Evolutionary conservation across 2,329 filamentous ascomycete genomes (phyloP).

Genomic region (Teratosphaeria epicoccoides): DNA sequence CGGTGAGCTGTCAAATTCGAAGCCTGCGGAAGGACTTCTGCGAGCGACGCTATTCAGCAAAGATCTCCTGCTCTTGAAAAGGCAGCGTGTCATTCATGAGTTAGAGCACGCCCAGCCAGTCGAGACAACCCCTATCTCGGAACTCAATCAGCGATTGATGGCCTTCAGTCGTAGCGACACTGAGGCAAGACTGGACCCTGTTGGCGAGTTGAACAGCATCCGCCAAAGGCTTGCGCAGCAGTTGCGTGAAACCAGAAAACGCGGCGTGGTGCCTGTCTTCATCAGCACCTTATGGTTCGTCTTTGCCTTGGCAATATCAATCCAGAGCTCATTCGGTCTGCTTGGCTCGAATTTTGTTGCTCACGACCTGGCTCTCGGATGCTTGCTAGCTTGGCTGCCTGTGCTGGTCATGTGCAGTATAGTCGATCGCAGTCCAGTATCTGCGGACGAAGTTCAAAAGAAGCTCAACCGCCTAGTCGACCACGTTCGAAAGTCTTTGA

Average conservation of each 20-base stretch:
- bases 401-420: conserved; percentile 36
- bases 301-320: conserved; percentile 28
- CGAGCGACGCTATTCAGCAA: conserved; percentile 33
- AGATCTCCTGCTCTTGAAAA: conserved; percentile 16
- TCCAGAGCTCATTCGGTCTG: conserved; percentile 27
- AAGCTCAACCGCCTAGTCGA: conserved; percentile 33
- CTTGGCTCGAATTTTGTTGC: conserved; percentile 33
- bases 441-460: conserved; percentile 29
- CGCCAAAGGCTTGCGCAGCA: conserved; percentile 30
- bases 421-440: conserved; percentile 37
- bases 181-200: conserved; percentile 4
- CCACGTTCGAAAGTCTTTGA: conserved; percentile 25
- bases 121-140: neutral
- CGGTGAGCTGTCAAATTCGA: neutral
- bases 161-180: conserved; percentile 1
- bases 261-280: conserved; percentile 33
- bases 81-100: neutral
- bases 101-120: neutral
- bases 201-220: conserved; percentile 20
- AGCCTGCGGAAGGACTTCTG: conserved; percentile 31
- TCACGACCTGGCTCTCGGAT: conserved; percentile 35
- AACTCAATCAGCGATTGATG: conserved; percentile 6
- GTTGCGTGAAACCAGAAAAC: conserved; percentile 30
- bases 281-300: conserved; percentile 36
- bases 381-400: conserved; percentile 37